A percentile compares a stretch with the other conserved stretches of the same genome.
phyloP scores from a whole-genome alignment of 352 stramenopile species.

The Peronospora destructor region DNA sequence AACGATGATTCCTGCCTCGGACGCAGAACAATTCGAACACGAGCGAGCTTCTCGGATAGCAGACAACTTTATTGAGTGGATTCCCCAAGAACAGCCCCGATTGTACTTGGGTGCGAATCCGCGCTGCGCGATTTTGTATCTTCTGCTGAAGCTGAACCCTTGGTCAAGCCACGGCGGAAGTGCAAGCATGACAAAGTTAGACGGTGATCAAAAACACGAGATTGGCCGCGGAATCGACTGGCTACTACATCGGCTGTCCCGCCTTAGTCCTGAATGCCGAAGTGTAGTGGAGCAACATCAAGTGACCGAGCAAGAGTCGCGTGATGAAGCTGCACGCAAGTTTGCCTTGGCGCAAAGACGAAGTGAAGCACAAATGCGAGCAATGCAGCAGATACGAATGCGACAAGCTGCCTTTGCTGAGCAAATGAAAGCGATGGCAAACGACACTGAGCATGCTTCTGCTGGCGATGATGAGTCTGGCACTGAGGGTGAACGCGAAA shows the following conservation, averaged over 20 bases:
- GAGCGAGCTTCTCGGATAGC: constrained; percentile 39
- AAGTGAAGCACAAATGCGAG: constrained; percentile 70
- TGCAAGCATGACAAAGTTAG: constrained; percentile 50
- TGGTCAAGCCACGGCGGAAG: constrained; percentile 53
- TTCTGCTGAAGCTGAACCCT: constrained; percentile 68
- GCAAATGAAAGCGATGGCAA: constrained; percentile 61
- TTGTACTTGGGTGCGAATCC: constrained; percentile 25
- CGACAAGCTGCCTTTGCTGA: constrained; percentile 74
- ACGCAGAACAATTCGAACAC: constrained; percentile 38
- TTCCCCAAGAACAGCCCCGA: constrained; percentile 41
- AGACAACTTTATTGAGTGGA: constrained; percentile 53
- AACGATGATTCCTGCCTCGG: constrained; percentile 36
- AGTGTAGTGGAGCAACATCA: constrained; percentile 48
- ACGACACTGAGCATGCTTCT: constrained; percentile 35
- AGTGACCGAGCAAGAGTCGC: constrained; percentile 49
- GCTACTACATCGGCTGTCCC: constrained; percentile 60
- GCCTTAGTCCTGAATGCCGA: constrained; percentile 39
- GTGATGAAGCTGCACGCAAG: constrained; percentile 67
- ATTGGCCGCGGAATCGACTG: constrained; percentile 74
- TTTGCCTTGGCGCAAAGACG: constrained; percentile 44
- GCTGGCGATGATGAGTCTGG: constrained; percentile 35
- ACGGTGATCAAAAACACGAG: constrained; percentile 81
- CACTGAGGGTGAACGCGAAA: constrained; percentile 21
- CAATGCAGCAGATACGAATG: constrained; percentile 74
- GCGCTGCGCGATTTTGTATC: constrained; percentile 39